Evolutionary conservation across 2,329 filamentous ascomycete species (phyloP).

Genomic region (Hortaea werneckii): DNA sequence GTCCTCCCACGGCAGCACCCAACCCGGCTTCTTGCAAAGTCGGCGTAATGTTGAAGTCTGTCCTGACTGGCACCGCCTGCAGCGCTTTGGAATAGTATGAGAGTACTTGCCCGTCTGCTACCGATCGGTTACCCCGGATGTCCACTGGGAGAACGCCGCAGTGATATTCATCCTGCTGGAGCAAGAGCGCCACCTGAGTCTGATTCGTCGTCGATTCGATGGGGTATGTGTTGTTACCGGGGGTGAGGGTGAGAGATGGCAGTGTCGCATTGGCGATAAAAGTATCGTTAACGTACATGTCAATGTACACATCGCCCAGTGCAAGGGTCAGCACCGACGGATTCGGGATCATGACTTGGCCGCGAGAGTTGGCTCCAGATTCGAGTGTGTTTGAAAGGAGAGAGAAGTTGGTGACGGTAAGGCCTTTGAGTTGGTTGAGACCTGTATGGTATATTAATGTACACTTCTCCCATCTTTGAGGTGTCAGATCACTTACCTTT

Average conservation of each 20-base stretch:
- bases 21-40: slow-evolving; percentile 1
- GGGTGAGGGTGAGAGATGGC: slow-evolving; percentile 47
- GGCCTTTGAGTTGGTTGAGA: slow-evolving; percentile 48
- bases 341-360: slow-evolving; percentile 52
- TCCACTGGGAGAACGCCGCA: slow-evolving; percentile 40
- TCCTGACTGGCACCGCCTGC: not conserved
- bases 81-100: not conserved
- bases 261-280: slow-evolving; percentile 49
- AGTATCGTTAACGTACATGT: slow-evolving; percentile 44
- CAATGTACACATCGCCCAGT: slow-evolving; percentile 56
- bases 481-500: slow-evolving; percentile 34
- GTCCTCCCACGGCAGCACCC: not conserved
- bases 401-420: slow-evolving; percentile 41
- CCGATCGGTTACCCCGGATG: not conserved
- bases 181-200: slow-evolving; percentile 27
- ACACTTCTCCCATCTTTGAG: not conserved
- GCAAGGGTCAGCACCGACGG: slow-evolving; percentile 53
- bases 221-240: slow-evolving; percentile 47
- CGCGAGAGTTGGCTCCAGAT: slow-evolving; percentile 51
- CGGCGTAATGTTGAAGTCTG: not conserved
- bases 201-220: slow-evolving; percentile 48
- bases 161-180: slow-evolving; percentile 43
- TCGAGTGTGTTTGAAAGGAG: slow-evolving; percentile 24
- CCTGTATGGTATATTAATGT: slow-evolving; percentile 28
- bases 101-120: not conserved